phyloP scores from a whole-genome alignment of 306 rosid genomes.

The Ormosia emarginata region DNA sequence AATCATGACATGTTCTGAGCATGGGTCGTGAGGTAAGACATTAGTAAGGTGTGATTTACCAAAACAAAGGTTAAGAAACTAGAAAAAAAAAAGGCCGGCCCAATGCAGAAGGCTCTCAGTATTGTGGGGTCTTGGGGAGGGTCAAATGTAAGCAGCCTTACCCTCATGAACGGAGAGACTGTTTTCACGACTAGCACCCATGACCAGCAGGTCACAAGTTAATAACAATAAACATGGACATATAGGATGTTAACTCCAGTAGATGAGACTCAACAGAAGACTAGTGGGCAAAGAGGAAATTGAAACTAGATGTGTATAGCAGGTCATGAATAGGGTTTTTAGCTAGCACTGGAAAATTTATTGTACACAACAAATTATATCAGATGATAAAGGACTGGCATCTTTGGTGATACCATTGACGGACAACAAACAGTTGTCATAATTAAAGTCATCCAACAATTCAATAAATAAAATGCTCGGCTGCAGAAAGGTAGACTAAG shows the following conservation, averaged over 20 bases:
- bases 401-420: neutral
- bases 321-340: neutral
- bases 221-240: neutral
- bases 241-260: neutral
- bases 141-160: neutral
- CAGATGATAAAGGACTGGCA: neutral
- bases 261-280: neutral
- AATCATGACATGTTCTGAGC: neutral
- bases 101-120: neutral
- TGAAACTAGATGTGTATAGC: neutral
- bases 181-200: neutral
- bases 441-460: neutral
- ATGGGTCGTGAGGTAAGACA: neutral
- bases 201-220: neutral
- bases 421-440: neutral
- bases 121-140: neutral
- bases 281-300: neutral
- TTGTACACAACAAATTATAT: neutral
- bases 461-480: neutral
- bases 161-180: neutral
- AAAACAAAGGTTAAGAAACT: neutral
- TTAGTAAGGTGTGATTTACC: neutral
- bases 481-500: neutral
- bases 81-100: neutral
- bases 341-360: neutral